Base-by-base conservation (phyloP, 2,329 filamentous ascomycete genomes). In the Verticillium isaacii region DNA sequence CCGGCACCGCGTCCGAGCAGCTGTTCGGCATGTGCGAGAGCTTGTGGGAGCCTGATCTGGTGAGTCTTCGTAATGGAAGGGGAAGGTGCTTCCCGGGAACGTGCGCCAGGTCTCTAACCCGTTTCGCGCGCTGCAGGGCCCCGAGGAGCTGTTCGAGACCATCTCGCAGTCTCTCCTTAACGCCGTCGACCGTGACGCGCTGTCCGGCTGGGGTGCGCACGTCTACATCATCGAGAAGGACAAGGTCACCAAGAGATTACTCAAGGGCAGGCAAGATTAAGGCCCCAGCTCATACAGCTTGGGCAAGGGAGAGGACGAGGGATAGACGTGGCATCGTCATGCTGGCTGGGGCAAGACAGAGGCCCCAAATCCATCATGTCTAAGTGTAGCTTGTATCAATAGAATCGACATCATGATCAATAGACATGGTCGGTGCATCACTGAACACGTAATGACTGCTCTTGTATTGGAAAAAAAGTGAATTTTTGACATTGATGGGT, bases 141-240 rank as follows among this genome's bases (percentile, higher is more conserved):
- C 95, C 61, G 94, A 99, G 68, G 93, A 96, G 71, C 88, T 99
- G 59, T 99, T 99, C 80, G 95, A 99, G 82, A 99, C 95, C 66
- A 92, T 98, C 75, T 98, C 95, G 57, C 95, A 99, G 80, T 89
- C 94, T 59, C 85, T 99, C 64, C 85, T 99, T 69, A 98, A 96
- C 78, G 95, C 95, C 63, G 92, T 98, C 62, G 95, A 99, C 78
- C 87, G 95, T 80, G 95, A 99, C 78, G 95, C 95, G 60, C 84
- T 99, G 66, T 97, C 94, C 41, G 95, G 95, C 67, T 98, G 95
- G 95, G 95, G 95, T 75, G 95, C 95, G 45, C 93, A 99, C 74
- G 95, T 99, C 70, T 99, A 98, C 82, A 96, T 99, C 74, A 96
- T 99, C 77, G 95, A 98, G 84, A 99, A 99, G 86, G 93, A 97